Conservation (phyloP, 2,329 filamentous ascomycete genomes). For the Aureobasidium melanogenum region DNA sequence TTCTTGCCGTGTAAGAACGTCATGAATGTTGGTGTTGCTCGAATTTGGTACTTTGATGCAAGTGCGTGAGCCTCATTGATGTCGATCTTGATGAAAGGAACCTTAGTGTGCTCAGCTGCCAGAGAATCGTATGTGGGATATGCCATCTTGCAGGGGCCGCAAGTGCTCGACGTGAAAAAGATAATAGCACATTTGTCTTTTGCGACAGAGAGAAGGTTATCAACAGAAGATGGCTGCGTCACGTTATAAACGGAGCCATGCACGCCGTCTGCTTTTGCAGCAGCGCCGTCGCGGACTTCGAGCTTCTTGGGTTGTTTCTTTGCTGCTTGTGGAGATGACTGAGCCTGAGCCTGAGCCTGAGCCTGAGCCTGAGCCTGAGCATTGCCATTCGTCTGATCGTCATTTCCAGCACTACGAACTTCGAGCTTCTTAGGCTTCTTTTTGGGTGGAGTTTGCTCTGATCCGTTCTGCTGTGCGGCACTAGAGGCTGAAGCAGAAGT, state of each 20-base stretch:
- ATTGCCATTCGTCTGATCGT: background rate
- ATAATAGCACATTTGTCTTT: constrained; percentile 64
- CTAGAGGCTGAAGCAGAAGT: background rate
- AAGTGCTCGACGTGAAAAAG: constrained; percentile 88
- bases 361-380: background rate
- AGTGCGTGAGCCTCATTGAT: constrained; percentile 55
- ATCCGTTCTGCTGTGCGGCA: background rate
- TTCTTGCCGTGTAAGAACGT: constrained; percentile 71
- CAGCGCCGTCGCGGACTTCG: constrained; percentile 3
- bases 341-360: background rate
- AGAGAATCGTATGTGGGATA: constrained; percentile 77
- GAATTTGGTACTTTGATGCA: constrained; percentile 56
- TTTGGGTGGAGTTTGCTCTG: background rate
- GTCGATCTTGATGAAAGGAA: constrained; percentile 74
- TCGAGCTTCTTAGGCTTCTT: constrained; percentile 12
- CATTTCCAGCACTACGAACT: background rate
- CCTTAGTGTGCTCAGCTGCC: constrained; percentile 61
- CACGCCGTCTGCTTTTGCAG: constrained; percentile 2
- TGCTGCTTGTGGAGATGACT: background rate
- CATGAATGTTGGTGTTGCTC: constrained; percentile 79
- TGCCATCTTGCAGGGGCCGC: constrained; percentile 71
- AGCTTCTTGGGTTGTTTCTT: constrained; percentile 10
- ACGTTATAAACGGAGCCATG: constrained; percentile 52
- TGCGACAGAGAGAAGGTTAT: constrained; percentile 51
- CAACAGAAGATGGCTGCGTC: constrained; percentile 50